Base-by-base conservation (phyloP, 2,329 filamentous ascomycete species). In the Monilinia fructicola region DNA sequence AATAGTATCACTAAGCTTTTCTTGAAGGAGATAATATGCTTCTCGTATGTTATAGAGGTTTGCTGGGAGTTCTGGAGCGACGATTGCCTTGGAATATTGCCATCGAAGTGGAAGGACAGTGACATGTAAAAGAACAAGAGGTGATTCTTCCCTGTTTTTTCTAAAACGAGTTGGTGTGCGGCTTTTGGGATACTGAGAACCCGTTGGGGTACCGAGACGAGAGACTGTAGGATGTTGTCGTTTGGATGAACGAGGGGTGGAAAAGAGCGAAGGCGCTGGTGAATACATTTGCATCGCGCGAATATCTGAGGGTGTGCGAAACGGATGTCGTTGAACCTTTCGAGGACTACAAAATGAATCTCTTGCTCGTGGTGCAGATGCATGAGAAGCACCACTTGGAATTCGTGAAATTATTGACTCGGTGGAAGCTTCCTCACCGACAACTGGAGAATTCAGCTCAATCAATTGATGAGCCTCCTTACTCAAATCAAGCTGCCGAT, bases 121-220 rank as follows among this genome's bases (percentile, higher is more conserved):
- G 46, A 91, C 88, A 72, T 95, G 91, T 4, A 95, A 81, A 56
- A 95, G 80, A 1, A 95, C 90, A 2, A 95, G 82, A 3, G 91
- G 91, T n/a, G 78, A 76, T 59, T 85, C 85, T 64, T 83, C 83
- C 70, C 80, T 81, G 40, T 78, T 75, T 77, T 84, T 85, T 77
- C 83, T 85, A 74, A 89, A 85, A 9, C 87, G 79, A 26, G 84
- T 81, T 1, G 86, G 83, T 6, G 86, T 88, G 5, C 70, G 70
- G 58, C 72, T 73, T 54, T 69, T 73, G 9, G 55, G 50, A 3
- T 69, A 69, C 23, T 70, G 69, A n/a, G 72, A 73, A 44, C 67
- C 68, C 44, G 77, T 80, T 1, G 84, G 85, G 48, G 85, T 88
- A n/a, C 83, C 84, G 14, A 87, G 73, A 26, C 84, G 79, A 4